Conservation (phyloP, 2,329 filamentous ascomycete species). For the Beauveria medogensis region DNA sequence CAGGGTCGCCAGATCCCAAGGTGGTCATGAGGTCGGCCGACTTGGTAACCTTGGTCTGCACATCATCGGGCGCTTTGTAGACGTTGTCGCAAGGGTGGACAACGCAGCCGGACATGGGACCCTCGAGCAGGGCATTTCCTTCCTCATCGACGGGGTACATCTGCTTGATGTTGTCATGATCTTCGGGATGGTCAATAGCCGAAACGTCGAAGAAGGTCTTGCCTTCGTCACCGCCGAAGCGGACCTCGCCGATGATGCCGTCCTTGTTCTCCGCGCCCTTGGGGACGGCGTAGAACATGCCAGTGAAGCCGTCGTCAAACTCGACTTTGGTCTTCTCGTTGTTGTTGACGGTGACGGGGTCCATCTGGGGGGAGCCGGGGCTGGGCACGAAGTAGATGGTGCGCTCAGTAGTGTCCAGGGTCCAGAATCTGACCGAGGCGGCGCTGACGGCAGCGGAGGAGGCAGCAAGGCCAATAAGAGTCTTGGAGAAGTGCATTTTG, state of each 20-base stretch:
- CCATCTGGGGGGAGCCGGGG: slow-evolving; percentile 27
- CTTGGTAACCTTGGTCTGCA: slow-evolving; percentile 45
- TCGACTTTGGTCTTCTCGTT: slow-evolving; percentile 31
- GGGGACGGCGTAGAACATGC: slow-evolving; percentile 43
- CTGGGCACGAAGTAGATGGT: slow-evolving; percentile 43
- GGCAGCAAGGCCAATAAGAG: slow-evolving; percentile 36
- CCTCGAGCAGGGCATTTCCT: background rate
- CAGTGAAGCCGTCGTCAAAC: slow-evolving; percentile 37
- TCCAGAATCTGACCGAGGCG: slow-evolving; percentile 49
- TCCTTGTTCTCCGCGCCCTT: slow-evolving; percentile 32
- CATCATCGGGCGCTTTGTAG: slow-evolving; percentile 46
- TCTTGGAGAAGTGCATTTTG: slow-evolving; percentile 48
- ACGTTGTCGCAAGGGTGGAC: slow-evolving; percentile 44
- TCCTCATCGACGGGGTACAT: slow-evolving; percentile 37
- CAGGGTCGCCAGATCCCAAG: slow-evolving; percentile 30
- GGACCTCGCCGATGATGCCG: slow-evolving; percentile 47
- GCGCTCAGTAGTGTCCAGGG: slow-evolving; percentile 44
- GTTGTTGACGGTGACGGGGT: slow-evolving; percentile 31
- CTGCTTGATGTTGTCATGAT: slow-evolving; percentile 45
- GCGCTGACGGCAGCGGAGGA: slow-evolving; percentile 35
- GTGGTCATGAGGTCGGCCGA: slow-evolving; percentile 44
- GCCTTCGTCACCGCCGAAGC: slow-evolving; percentile 39
- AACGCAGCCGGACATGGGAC: slow-evolving; percentile 41
- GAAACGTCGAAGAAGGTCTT: slow-evolving; percentile 51
- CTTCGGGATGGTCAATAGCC: slow-evolving; percentile 45